Evolutionary conservation across 2,329 filamentous ascomycete species (phyloP), one percentile per base, ranked within the genome.

Genomic region (Apiospora kogelbergensis): DNA sequence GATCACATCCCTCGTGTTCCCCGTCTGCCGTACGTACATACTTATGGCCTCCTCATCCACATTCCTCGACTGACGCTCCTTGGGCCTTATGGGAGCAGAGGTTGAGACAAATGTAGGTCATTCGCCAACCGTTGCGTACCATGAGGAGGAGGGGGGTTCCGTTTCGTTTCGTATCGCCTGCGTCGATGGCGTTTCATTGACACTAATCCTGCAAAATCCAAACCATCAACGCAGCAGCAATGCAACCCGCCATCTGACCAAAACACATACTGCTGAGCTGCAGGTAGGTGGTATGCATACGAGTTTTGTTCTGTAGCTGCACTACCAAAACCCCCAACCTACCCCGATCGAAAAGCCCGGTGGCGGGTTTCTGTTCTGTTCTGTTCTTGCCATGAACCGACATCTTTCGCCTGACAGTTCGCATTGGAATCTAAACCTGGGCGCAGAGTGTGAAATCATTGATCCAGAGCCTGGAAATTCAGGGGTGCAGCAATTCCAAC

Each of bases 231-330:
- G 30, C 48, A 45, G 44, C 45, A 46, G 48, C 48, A 57, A 57
- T 57, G 48, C 53, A 60, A 60, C 53, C 53, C 53, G 53, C 53
- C 53, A 60, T 60, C 53, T 60, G 53, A 60, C 53, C 26, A n/a
- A 60, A 60, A 37, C 26, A 7, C 26, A 6, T 26, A 33, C 48
- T 42, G 40, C 42, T 45, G 42, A 1, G 53, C 53, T 60, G 53
- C 53, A 60, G 53, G 30, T 17, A 53, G 24, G 46, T 33, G 9
- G 45, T 24, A 46, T 30, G 26, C 48, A 60, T 60, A n/a, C 53
- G 30, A 60, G 20, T 13, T 37, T 30, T 53, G 24, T 24, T 11
- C 53, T 37, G 30, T 30, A 60, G 53, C 48, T n/a, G 20, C 30
- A n/a, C 53, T 37, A 3, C 30, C 53, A 60, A 37, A 60, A 37